Base-by-base conservation (phyloP, 192 early-diverging fungal genomes). In the Gonapodya prolifera region DNA sequence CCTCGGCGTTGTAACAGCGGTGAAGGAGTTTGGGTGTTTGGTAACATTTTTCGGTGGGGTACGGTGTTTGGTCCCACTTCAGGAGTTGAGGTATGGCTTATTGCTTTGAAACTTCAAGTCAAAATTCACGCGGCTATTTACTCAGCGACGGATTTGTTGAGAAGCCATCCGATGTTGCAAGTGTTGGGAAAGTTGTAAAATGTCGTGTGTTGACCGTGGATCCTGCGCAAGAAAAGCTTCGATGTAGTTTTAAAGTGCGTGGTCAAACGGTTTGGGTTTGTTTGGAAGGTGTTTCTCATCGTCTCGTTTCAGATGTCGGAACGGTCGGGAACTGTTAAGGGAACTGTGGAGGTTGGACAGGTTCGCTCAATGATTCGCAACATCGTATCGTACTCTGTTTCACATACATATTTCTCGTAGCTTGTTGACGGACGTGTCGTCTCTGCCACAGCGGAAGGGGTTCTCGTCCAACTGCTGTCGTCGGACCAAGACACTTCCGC, bases 41-140 rank as follows among this genome's bases (percentile, higher is more conserved):
- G 89, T 96, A 2, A 76, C 79, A 8, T 95, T 97, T 76, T 98
- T 91, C 86, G 90, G 92, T 83, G 85, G 91, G 69, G 80, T 93
- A 2, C 80, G 82, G 70, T 93, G 86, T 0, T 87, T 96, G 78
- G 87, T 86, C 31, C 94, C 92, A n/a, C 84, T 85, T 33, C 75
- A 83, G 13, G 93, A 95, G 79, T 16, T 61, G 45, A 61, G 45
- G 45, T 61, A 23, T 61, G 45, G 23, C 8, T 61, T 61, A 61
- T 23, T 61, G 45, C 23, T 61, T 61, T 23, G 45, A 61, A 61
- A 16, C 45, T 61, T 61, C 8, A 61, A 23, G 45, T 61, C 23
- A 8, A 61, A 61, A 23, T 61, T 61, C 23, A 61, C n/a, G 23
- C 45, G 45, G 8, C 45, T 61, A 8, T 61, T 61, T 61, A 61